phyloP scores from a whole-genome alignment of 148 eudicot species.

The Linanthus parryae region DNA sequence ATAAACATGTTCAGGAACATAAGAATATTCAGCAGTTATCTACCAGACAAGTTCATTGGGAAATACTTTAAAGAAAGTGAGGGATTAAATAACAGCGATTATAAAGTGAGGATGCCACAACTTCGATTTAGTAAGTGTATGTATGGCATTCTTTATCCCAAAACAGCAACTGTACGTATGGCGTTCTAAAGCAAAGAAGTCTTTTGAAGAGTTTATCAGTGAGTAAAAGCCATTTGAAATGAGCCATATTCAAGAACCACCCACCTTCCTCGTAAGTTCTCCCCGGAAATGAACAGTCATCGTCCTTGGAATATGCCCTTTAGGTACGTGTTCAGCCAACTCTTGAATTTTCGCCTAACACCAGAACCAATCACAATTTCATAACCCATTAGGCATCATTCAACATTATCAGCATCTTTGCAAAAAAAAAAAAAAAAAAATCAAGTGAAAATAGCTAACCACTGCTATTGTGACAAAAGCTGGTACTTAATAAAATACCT shows the following conservation, averaged over 20 bases:
- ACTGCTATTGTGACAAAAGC: background rate
- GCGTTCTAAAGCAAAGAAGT: no score
- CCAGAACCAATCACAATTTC: background rate
- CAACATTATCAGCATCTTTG: no score
- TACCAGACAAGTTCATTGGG: no score
- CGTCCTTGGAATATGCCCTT: slow-evolving; percentile 96
- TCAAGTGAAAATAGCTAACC: background rate
- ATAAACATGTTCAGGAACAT: background rate
- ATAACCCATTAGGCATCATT: background rate
- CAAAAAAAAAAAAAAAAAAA: background rate
- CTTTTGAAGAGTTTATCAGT: slow-evolving; percentile 1
- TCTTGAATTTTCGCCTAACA: slow-evolving; percentile 95
- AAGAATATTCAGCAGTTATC: background rate
- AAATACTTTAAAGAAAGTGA: no score
- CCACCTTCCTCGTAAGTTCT: slow-evolving; percentile 95
- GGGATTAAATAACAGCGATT: no score
- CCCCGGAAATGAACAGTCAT: slow-evolving; percentile 96
- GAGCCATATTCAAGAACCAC: slow-evolving; percentile 7
- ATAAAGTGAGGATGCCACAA: background rate
- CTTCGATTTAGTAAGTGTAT: no score
- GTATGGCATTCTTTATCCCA: no score
- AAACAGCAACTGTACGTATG: no score
- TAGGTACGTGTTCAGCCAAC: slow-evolving; percentile 95
- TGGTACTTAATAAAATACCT: slow-evolving; percentile 34
- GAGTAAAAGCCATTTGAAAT: background rate